Conservation (phyloP, 2,329 filamentous ascomycete genomes). For the Fusarium nelsonii region DNA sequence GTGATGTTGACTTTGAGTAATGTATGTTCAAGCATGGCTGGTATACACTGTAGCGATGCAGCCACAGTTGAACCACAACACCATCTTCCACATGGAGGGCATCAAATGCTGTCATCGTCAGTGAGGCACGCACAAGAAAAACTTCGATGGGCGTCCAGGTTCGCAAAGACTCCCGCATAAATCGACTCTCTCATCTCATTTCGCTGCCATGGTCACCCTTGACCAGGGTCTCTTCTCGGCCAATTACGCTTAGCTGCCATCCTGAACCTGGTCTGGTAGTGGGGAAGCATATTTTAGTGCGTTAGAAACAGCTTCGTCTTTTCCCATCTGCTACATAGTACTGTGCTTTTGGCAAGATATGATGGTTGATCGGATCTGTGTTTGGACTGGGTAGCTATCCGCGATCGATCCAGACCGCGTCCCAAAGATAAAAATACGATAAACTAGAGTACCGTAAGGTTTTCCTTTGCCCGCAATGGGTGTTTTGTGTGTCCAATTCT, state of each 20-base stretch:
- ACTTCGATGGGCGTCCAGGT: background rate
- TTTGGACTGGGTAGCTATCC: background rate
- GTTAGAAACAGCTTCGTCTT: constrained; percentile 6
- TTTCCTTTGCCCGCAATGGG: constrained; percentile 6
- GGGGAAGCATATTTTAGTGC: constrained; percentile 3
- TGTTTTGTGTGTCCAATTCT: background rate
- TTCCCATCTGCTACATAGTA: background rate
- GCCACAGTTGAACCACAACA: constrained; percentile 3
- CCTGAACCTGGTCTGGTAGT: constrained; percentile 10
- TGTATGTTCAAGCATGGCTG: background rate
- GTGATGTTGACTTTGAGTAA: constrained; percentile 29
- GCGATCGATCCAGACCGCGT: constrained; percentile 33
- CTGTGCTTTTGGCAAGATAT: constrained; percentile 8
- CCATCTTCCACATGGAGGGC: constrained; percentile 1
- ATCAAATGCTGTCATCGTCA: constrained; percentile 36
- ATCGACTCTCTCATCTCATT: constrained; percentile 40
- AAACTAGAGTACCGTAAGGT: constrained; percentile 1
- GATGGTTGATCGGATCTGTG: constrained; percentile 32
- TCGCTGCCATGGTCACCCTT: constrained; percentile 35
- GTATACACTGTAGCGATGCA: background rate
- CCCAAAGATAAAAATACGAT: constrained; percentile 32
- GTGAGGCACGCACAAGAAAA: constrained; percentile 6
- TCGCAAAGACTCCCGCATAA: constrained; percentile 35
- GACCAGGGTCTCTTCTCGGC: constrained; percentile 27
- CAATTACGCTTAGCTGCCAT: constrained; percentile 36